phyloP scores from a whole-genome alignment of 1,139 yeast species.

The Geotrichum klebahnii region DNA sequence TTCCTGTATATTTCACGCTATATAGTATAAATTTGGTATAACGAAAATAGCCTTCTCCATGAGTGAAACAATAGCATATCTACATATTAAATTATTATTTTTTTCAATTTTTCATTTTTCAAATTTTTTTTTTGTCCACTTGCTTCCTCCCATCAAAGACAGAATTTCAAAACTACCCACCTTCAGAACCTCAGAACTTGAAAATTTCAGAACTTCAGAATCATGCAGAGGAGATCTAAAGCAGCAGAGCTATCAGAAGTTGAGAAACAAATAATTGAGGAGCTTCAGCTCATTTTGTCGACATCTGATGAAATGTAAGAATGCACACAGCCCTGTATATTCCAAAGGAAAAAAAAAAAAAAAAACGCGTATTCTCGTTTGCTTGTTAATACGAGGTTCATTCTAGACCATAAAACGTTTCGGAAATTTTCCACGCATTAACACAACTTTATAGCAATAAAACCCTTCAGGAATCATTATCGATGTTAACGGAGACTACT shows the following conservation, averaged over 20 bases:
- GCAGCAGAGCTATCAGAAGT: constrained; percentile 2
- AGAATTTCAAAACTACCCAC: no score
- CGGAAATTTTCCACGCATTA: neutral
- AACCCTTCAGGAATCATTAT: neutral
- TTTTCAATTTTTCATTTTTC: neutral
- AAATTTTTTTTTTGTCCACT: no score
- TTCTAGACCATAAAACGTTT: neutral
- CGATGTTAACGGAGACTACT: constrained; percentile 5
- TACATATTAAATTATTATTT: no score
- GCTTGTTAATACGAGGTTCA: neutral
- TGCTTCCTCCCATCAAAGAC: no score
- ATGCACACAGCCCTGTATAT: neutral
- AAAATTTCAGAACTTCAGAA: neutral
- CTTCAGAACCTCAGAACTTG: no score
- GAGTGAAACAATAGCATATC: no score
- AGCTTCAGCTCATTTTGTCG: constrained; percentile 1
- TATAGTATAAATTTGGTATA: neutral
- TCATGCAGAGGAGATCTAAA: constrained; percentile 4
- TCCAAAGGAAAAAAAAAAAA: no score
- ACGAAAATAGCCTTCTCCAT: no score
- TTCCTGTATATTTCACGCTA: no score
- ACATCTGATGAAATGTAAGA: constrained; percentile 11
- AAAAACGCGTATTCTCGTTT: neutral
- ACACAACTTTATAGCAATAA: constrained; percentile 1
- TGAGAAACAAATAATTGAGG: constrained; percentile 7